These are phyloP conservation scores for Melaleuca quinquenervia DNA, from an alignment of 345 rosid species.

Conservation along the genomic window DNA sequence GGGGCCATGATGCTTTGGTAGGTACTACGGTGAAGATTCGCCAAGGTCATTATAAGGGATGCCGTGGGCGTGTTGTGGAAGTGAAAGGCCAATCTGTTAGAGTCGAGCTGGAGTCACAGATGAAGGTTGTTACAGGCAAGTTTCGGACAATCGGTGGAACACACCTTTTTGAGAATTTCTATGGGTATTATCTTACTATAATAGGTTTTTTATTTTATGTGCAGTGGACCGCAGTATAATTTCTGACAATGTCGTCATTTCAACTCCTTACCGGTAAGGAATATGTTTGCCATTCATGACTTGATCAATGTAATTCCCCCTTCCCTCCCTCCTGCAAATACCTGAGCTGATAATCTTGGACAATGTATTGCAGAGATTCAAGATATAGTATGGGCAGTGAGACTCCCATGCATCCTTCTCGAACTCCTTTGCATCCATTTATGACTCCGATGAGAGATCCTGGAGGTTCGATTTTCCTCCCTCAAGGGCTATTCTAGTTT, in stretches of 20 bases:
- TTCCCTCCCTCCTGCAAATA: neutral
- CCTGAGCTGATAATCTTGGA: neutral
- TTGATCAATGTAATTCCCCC: neutral
- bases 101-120: conserved; percentile 84
- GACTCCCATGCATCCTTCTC: conserved; percentile 96
- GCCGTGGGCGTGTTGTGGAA: conserved; percentile 81
- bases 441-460: conserved; percentile 97
- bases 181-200: neutral
- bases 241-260: conserved; percentile 72
- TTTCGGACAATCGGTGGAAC: neutral
- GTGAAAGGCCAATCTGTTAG: conserved; percentile 73
- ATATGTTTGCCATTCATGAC: neutral
- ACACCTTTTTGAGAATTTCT: neutral
- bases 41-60: conserved; percentile 75
- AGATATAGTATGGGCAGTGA: conserved; percentile 92
- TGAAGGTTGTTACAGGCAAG: conserved; percentile 92
- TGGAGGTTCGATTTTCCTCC: conserved; percentile 36
- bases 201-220: conserved; percentile 1
- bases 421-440: conserved; percentile 87
- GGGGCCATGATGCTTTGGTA: conserved; percentile 68
- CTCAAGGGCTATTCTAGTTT: neutral
- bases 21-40: conserved; percentile 82
- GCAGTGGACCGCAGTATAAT: conserved; percentile 72
- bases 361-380: conserved; percentile 37
- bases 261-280: conserved; percentile 61